phyloP scores from a whole-genome alignment of 345 rosid genomes.

The Corchorus olitorius region DNA sequence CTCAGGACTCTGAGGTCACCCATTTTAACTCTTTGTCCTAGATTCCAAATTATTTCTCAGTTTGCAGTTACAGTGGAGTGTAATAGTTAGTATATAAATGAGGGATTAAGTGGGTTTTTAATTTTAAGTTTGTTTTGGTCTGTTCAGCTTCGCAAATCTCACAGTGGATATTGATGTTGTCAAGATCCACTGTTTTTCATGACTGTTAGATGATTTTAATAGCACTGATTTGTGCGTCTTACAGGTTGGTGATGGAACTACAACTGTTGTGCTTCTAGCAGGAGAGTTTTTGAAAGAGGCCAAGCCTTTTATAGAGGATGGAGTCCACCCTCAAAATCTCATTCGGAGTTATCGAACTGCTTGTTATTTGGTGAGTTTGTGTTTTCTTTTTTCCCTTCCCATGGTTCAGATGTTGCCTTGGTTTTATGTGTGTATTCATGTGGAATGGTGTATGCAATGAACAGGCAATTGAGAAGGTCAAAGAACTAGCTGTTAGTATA shows the following conservation, averaged over 20 bases:
- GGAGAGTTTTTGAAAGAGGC: conserved; percentile 97
- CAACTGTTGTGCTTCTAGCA: conserved; percentile 92
- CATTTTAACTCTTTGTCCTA: not conserved
- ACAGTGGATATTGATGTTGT: not conserved
- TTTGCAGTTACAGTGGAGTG: not conserved
- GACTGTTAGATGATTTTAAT: not conserved
- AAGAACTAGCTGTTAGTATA: conserved; percentile 80
- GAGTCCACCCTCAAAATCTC: conserved; percentile 92
- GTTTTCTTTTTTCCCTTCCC: not conserved
- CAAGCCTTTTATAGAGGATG: conserved; percentile 94
- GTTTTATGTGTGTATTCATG: not conserved
- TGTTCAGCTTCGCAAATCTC: not conserved
- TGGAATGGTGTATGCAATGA: not conserved
- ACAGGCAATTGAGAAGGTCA: conserved; percentile 86
- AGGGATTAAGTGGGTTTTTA: not conserved
- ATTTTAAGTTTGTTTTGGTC: not conserved
- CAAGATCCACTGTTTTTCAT: not conserved
- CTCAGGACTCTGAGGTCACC: conserved; percentile 93
- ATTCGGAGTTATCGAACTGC: conserved; percentile 92
- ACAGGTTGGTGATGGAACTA: conserved; percentile 98
- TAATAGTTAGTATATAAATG: not conserved
- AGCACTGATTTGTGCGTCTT: not conserved
- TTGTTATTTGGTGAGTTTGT: conserved; percentile 53
- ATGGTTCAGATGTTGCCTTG: not conserved
- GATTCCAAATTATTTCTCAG: not conserved